Evolutionary conservation across 2,329 filamentous ascomycete species (phyloP), one percentile per base, ranked within the genome.

Genomic region (Scedosporium minutisporum): DNA sequence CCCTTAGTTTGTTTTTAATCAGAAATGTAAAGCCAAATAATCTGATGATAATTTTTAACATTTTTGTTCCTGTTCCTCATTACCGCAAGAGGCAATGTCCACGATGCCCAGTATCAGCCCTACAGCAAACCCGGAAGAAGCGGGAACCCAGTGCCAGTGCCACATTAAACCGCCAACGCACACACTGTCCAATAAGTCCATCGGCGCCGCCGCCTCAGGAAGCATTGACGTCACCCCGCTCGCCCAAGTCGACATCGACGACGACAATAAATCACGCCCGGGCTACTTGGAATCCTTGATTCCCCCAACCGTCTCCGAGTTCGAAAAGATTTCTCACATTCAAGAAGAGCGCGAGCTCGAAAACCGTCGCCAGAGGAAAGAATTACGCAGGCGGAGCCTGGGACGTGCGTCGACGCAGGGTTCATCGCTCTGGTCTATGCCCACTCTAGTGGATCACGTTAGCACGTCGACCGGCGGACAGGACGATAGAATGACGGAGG

Each of bases 211-310:
- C 51, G 18, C 27, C 12, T 25, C 51, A 18, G 25, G 41, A n/a
- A 51, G 25, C 25, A 10, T 46, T 61, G 59, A 61, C 59, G 59
- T 61, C 59, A 61, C 44, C 27, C 55, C 27, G 33, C 55, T 33
- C 27, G 14, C 27, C 16, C 14, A n/a, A 25, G 25, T 18, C 12
- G 33, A 41, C 27, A 7, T 41, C 14, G 21, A 21, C 23, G 33
- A 14, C 29, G 23, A 27, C 3, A 14, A 16, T 25, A 57, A 62
- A 23, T n/a, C 14, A 12, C 62, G 59, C 58, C 75, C 77, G 65
- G 71, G 76, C 64, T 84, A 84, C 68, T 74, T 84, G 71, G 79
- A 81, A 63, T 79, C 79, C 9, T 71, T 83, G 10, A 72, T 78
- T 21, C 74, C 77, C 53, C 81, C 81, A 2, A 78, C 80, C 1